Evolutionary conservation across 331 rosid species (phyloP), one percentile per base, ranked within the genome.

Genomic region (Malus hybrid): DNA sequence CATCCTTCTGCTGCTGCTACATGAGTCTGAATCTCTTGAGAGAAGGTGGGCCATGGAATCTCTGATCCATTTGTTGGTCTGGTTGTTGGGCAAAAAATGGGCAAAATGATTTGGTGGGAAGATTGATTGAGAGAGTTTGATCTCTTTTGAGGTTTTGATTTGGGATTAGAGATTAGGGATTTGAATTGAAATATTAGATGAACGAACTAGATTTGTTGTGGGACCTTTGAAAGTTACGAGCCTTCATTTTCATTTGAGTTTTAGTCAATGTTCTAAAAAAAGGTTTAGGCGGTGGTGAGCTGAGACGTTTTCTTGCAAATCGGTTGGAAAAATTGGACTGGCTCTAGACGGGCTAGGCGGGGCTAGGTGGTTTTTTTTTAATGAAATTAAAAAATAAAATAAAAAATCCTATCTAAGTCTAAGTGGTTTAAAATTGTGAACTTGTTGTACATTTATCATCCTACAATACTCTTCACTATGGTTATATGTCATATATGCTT

Each of bases 11-110:
- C 10, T 77, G 61, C 10, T 84, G 82, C 13, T 88, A 90, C 18
- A 88, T 76, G 75, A 92, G 56, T 72, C 90, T 80, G 72, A 86
- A 70, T 48, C 97, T 72, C 63, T 94, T 94, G 78, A 85, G 80
- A 8, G 92, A 93, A 77, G 99, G 96, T 22, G 88, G 83, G 67
- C 89, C 80, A n/a, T 46, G 80, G 77, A 76, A 83, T 30, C 77
- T 48, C 71, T 82, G 26, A 28, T 88, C 91, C 97, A 91, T 91
- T 61, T 55, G 18, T 36, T 50, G 53, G 72, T 28, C 1, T 48
- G 13, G 26, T 64, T 20, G 0, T 32, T 19, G n/a, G 33, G 78
- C 68, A 57, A 66, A 30, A 30, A 30, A 30, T 30, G 32, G 32
- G 32, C 4, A 4, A 20, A 44, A 33, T 5, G 56, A 50, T 33